Conservation (phyloP, 2,329 filamentous ascomycete species). For the Trichoderma koningiopsis region DNA sequence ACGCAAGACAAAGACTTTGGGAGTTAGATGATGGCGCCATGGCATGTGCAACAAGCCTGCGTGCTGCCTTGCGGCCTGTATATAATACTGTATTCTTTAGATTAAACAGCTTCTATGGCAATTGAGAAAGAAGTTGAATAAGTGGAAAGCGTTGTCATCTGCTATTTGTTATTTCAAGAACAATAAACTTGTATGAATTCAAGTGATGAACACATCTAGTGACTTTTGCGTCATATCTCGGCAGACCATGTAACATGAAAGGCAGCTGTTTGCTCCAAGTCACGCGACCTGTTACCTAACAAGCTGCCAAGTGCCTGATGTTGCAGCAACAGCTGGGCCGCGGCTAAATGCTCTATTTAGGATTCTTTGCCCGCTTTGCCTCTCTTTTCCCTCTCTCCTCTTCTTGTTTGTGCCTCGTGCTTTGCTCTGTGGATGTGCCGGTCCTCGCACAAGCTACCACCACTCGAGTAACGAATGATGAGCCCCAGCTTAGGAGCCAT, state of each 20-base stretch:
- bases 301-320: background rate
- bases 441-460: background rate
- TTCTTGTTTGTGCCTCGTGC: background rate
- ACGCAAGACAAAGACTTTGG: background rate
- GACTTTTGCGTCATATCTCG: background rate
- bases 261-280: constrained; percentile 3
- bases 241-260: background rate
- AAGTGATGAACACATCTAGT: background rate
- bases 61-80: constrained; percentile 18
- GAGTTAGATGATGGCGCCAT: background rate
- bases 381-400: background rate
- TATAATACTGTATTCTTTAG: background rate
- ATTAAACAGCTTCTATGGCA: background rate
- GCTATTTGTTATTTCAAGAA: background rate
- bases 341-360: constrained; percentile 1
- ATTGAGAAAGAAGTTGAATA: background rate
- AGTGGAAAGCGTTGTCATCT: background rate
- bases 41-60: constrained; percentile 25
- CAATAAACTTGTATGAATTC: background rate
- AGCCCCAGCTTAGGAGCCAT: background rate
- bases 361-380: background rate
- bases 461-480: background rate
- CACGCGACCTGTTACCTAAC: constrained; percentile 22
- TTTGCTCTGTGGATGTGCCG: background rate
- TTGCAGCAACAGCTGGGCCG: background rate